Percentiles rank a stretch among this genome's conserved stretches.
Conservation (phyloP, 306 rosid species). For the Glycine soja region DNA sequence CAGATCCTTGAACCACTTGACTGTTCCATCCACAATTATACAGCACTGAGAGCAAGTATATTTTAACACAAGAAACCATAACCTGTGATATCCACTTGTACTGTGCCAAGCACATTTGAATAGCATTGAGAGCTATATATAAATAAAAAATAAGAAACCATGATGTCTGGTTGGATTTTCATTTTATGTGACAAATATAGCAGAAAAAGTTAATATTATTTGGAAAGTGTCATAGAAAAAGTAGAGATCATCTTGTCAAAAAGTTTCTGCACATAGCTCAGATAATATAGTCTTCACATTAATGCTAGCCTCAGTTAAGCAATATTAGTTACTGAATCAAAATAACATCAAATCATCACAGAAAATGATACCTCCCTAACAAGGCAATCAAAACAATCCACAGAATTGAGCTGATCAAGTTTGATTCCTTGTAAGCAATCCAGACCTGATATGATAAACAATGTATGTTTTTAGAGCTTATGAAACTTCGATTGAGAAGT, state of each 20-base stretch:
- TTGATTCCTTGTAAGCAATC: slow-evolving; percentile 81
- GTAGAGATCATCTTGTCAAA: slow-evolving; percentile 12
- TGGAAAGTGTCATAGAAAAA: slow-evolving; percentile 8
- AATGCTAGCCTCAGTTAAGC: slow-evolving; percentile 21
- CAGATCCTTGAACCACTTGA: slow-evolving; percentile 27
- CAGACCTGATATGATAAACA: slow-evolving; percentile 63
- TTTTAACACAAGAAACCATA: slow-evolving; percentile 20
- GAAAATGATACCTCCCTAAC: slow-evolving; percentile 70
- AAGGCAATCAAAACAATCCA: slow-evolving; percentile 74
- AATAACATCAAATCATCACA: slow-evolving; percentile 17
- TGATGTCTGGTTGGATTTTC: slow-evolving; percentile 33
- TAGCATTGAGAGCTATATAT: not conserved
- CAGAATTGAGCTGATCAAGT: slow-evolving; percentile 63
- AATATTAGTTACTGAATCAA: slow-evolving; percentile 12
- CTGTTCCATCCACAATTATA: slow-evolving; percentile 24
- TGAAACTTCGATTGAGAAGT: slow-evolving; percentile 40
- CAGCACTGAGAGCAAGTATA: slow-evolving; percentile 15
- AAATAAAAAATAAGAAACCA: slow-evolving; percentile 16
- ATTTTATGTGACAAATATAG: slow-evolving; percentile 18
- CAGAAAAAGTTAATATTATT: slow-evolving; percentile 20
- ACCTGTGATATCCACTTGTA: slow-evolving; percentile 1
- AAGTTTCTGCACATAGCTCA: slow-evolving; percentile 23
- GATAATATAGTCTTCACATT: slow-evolving; percentile 7
- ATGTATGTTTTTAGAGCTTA: slow-evolving; percentile 11
- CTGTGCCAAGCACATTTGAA: not conserved